Evolutionary conservation across 768 basidiomycete genomes (phyloP).

Genomic region (Russula earlei): DNA sequence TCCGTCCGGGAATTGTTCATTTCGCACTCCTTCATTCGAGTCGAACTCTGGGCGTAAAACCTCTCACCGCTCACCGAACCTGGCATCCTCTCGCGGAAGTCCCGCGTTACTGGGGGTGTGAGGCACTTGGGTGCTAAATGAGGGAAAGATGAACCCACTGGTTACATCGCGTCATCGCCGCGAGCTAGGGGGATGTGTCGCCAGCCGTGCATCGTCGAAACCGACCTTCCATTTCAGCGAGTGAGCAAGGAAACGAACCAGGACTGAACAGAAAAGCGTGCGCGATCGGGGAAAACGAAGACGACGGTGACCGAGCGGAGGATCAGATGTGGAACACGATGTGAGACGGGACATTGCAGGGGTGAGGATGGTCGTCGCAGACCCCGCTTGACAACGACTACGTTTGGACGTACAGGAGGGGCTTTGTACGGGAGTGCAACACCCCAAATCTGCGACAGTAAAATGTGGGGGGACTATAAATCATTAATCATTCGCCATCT

Average conservation of each 20-base stretch:
- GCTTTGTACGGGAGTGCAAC: too few species aligned
- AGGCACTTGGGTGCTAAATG: neutral
- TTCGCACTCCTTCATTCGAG: neutral
- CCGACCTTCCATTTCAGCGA: neutral
- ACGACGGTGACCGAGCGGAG: neutral
- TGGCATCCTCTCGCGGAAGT: conserved; percentile 15
- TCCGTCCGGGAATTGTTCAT: neutral
- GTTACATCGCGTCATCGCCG: neutral
- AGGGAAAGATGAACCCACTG: neutral
- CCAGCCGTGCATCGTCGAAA: neutral
- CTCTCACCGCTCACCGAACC: neutral
- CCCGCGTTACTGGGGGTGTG: neutral
- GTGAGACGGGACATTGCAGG: neutral
- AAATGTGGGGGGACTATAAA: too few species aligned
- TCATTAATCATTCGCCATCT: too few species aligned
- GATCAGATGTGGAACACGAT: too few species aligned
- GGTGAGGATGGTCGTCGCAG: neutral
- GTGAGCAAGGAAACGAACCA: neutral
- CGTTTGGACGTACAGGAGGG: too few species aligned
- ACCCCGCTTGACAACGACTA: too few species aligned
- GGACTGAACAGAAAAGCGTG: neutral
- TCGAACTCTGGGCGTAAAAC: neutral
- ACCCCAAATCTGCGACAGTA: too few species aligned
- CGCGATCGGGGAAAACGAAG: neutral
- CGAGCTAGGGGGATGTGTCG: neutral